Conservation (phyloP, 2,329 filamentous ascomycete genomes). For the Trichoderma endophyticum region DNA sequence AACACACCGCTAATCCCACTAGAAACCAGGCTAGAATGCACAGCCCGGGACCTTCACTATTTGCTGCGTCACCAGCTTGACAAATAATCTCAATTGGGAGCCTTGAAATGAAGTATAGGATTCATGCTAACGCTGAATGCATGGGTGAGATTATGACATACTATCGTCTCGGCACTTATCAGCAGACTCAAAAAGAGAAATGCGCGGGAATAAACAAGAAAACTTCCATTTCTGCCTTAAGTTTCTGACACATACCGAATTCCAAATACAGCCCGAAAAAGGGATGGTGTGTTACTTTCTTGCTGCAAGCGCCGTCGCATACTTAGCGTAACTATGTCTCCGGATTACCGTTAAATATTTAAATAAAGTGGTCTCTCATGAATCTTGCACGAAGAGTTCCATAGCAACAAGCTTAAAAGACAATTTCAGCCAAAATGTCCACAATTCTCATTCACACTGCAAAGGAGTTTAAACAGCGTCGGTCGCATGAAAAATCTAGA, state of each 20-base stretch:
- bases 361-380: background rate
- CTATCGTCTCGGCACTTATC: background rate
- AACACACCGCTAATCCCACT: background rate
- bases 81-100: background rate
- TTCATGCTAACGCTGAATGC: background rate
- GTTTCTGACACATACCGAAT: background rate
- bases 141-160: background rate
- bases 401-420: background rate
- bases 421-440: background rate
- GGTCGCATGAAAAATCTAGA: constrained; percentile 12
- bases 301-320: background rate
- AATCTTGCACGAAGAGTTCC: background rate
- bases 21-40: background rate
- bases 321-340: background rate
- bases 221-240: background rate
- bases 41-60: background rate
- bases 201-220: background rate
- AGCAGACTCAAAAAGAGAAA: background rate
- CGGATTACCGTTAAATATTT: background rate
- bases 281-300: background rate
- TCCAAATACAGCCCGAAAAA: background rate
- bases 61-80: background rate
- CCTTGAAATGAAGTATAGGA: background rate
- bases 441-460: background rate
- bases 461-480: constrained; percentile 11